Percentiles rank a stretch among this genome's conserved stretches.
These are phyloP conservation scores for Neurospora africana DNA, from an alignment of 495 filamentous ascomycete species.

Conservation along the genomic window DNA sequence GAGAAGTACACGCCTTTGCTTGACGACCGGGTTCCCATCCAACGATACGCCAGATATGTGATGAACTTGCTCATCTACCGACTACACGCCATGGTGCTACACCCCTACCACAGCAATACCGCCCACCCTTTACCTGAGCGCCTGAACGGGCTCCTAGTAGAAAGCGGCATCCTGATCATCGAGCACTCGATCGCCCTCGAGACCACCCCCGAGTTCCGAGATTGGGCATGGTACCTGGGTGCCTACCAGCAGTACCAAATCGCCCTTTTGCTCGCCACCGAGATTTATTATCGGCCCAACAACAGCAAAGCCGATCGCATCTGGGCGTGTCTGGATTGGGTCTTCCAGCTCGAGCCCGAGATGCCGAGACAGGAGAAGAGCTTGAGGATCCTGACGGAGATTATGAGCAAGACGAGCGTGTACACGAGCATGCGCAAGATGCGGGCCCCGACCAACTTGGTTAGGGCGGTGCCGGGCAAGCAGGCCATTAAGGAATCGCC, in stretches of 20 bases:
- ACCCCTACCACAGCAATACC: conserved; percentile 51
- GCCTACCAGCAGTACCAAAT: conserved; percentile 47
- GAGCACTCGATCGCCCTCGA: conserved; percentile 53
- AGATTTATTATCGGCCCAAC: conserved; percentile 46
- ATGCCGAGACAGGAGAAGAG: conserved; percentile 32
- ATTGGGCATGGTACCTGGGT: conserved; percentile 47
- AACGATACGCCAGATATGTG: conserved; percentile 48
- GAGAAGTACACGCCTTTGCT: conserved; percentile 51
- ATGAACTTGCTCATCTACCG: conserved; percentile 50
- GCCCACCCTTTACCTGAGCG: conserved; percentile 38
- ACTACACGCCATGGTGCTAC: conserved; percentile 53
- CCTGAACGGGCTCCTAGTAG: conserved; percentile 38
- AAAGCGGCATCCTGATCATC: conserved; percentile 41
- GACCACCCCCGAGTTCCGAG: conserved; percentile 37
- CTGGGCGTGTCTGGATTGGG: conserved; percentile 61
- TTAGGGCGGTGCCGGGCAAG: conserved; percentile 23
- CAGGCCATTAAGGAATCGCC: conserved; percentile 31
- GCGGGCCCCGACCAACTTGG: conserved; percentile 30
- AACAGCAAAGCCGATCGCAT: conserved; percentile 47
- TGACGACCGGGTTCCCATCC: conserved; percentile 45
- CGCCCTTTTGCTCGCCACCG: conserved; percentile 41
- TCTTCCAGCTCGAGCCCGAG: conserved; percentile 49
- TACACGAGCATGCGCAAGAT: conserved; percentile 37
- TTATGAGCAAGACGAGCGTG: conserved; percentile 27
- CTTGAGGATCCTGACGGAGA: conserved; percentile 29